A percentile compares a stretch with the other conserved stretches of the same genome.
These are phyloP conservation scores for Metschnikowia hibisci DNA, from an alignment of 805 yeast genomes.

Conservation along the genomic window DNA sequence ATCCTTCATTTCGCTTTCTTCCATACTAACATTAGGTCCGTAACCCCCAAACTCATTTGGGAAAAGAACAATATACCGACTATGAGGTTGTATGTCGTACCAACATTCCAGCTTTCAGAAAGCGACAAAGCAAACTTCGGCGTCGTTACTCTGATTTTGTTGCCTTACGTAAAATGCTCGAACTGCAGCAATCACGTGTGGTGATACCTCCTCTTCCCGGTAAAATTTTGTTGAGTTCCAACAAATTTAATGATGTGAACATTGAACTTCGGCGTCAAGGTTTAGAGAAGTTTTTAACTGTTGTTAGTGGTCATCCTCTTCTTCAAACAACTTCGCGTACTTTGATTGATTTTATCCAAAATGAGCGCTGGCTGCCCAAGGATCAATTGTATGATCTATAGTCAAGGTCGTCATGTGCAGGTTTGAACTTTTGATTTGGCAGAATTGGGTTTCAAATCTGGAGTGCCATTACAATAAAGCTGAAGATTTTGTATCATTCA, in stretches of 20 bases:
- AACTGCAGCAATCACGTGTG: constrained; percentile 73
- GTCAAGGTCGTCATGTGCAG: background rate
- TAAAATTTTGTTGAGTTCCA: constrained; percentile 62
- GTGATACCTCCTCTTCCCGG: constrained; percentile 88
- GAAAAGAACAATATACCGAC: constrained; percentile 77
- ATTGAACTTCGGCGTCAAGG: constrained; percentile 84
- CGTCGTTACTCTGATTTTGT: constrained; percentile 91
- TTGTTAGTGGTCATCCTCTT: constrained; percentile 90
- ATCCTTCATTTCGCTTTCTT: no score
- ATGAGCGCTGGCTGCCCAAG: constrained; percentile 64
- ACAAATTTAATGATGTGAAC: constrained; percentile 74
- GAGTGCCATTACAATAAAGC: no score
- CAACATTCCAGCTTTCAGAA: constrained; percentile 82
- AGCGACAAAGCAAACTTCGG: constrained; percentile 62
- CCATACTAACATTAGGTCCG: constrained; percentile 39
- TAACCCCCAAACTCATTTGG: constrained; percentile 72
- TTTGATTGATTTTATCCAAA: constrained; percentile 80
- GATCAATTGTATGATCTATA: constrained; percentile 16
- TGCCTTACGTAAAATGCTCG: constrained; percentile 66
- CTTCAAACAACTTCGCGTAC: constrained; percentile 81
- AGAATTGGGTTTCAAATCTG: no score
- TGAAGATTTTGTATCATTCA: no score
- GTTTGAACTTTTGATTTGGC: background rate
- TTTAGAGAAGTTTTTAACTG: constrained; percentile 67
- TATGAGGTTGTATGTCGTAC: constrained; percentile 88